Evolutionary conservation across 2,329 filamentous ascomycete species (phyloP).

Genomic region (Alternaria triticina): DNA sequence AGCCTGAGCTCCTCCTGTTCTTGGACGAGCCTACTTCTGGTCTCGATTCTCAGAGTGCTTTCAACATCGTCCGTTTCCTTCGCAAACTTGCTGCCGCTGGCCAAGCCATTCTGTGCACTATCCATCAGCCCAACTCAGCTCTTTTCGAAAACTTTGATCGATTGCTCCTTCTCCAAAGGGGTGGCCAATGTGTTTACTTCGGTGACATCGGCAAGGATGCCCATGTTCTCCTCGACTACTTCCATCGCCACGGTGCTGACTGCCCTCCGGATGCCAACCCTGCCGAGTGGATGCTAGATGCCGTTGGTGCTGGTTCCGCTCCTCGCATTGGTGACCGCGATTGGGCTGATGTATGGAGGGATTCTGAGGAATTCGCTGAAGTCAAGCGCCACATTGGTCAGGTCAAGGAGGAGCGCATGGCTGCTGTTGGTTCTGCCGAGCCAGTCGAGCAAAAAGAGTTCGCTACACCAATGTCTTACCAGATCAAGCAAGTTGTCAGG

Average conservation of each 20-base stretch:
- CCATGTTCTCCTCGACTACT: conserved; percentile 67
- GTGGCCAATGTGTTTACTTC: conserved; percentile 84
- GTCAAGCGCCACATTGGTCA: conserved; percentile 70
- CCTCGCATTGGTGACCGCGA: conserved; percentile 76
- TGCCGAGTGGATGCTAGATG: conserved; percentile 84
- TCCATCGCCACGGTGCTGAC: conserved; percentile 62
- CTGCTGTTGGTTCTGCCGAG: conserved; percentile 53
- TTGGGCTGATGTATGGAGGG: conserved; percentile 81
- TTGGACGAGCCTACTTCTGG: conserved; percentile 80
- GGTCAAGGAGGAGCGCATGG: conserved; percentile 68
- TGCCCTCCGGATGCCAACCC: conserved; percentile 62
- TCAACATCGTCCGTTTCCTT: conserved; percentile 80
- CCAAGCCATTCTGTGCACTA: conserved; percentile 88
- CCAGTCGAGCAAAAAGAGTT: conserved; percentile 72
- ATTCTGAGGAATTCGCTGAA: conserved; percentile 71
- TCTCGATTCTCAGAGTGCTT: conserved; percentile 74
- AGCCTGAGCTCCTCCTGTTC: conserved; percentile 77
- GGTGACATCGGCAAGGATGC: conserved; percentile 83
- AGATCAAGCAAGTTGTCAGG: conserved; percentile 75
- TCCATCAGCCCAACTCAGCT: conserved; percentile 86
- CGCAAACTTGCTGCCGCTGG: conserved; percentile 78
- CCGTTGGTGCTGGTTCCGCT: conserved; percentile 76
- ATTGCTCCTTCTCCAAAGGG: conserved; percentile 76
- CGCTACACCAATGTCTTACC: conserved; percentile 79
- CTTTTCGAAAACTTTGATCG: conserved; percentile 90